Evolutionary conservation across 2,329 filamentous ascomycete genomes (phyloP).

Genomic region (Ascomycota sp.): DNA sequence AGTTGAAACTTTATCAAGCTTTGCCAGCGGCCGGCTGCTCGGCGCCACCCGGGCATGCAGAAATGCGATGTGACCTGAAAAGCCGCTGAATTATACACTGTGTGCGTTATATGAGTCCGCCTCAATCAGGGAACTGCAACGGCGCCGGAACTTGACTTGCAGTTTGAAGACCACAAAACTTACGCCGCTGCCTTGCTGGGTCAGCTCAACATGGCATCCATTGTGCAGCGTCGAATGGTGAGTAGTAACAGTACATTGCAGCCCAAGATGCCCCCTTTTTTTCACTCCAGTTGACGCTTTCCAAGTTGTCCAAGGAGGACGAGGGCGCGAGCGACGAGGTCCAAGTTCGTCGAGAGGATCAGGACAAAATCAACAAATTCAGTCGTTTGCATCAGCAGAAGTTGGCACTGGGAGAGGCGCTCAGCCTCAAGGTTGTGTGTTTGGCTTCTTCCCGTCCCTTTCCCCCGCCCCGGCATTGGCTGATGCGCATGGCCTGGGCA

Average conservation of each 20-base stretch:
- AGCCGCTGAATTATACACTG: neutral
- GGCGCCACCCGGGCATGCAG: too few relatives aligned
- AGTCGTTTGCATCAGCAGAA: conserved; percentile 82
- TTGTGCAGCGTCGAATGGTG: conserved; percentile 40
- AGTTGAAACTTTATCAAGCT: too few relatives aligned
- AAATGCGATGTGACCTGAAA: too few relatives aligned
- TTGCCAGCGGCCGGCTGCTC: too few relatives aligned
- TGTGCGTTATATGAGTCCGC: neutral
- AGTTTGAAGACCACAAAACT: neutral
- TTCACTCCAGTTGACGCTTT: conserved; percentile 4
- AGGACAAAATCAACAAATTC: conserved; percentile 97
- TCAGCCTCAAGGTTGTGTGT: conserved; percentile 55
- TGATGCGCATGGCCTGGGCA: conserved; percentile 14
- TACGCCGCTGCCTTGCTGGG: neutral
- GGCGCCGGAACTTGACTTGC: neutral
- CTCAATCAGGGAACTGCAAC: neutral
- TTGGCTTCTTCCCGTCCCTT: too few relatives aligned
- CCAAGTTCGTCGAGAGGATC: conserved; percentile 86
- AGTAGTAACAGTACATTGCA: conserved; percentile 1
- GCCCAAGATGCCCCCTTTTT: too few relatives aligned
- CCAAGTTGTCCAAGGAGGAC: conserved; percentile 77
- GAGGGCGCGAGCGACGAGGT: conserved; percentile 68
- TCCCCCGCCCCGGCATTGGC: neutral
- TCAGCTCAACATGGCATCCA: conserved; percentile 14
- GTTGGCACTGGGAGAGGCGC: conserved; percentile 52